phyloP scores from a whole-genome alignment of 2,329 filamentous ascomycete genomes.

The Neopestalotiopsis sp. region DNA sequence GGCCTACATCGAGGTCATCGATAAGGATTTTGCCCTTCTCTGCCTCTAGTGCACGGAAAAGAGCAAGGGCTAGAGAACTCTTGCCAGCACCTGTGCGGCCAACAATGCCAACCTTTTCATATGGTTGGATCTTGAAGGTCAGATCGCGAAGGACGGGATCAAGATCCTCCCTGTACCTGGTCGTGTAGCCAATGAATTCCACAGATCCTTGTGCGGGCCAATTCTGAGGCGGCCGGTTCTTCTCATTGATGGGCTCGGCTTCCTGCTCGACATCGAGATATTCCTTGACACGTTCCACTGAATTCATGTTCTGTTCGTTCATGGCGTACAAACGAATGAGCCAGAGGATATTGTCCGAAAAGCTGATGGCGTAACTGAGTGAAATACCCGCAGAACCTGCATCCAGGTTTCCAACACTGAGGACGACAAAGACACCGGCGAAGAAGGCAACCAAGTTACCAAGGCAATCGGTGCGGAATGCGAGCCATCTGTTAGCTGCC shows the following conservation, averaged over 20 bases:
- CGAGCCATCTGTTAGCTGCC: conserved; percentile 96
- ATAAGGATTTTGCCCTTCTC: conserved; percentile 89
- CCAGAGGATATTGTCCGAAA: conserved; percentile 97
- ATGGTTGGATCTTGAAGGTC: conserved; percentile 83
- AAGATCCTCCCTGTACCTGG: conserved; percentile 85
- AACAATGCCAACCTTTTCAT: conserved; percentile 95
- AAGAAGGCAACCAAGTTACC: conserved; percentile 94
- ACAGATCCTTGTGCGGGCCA: conserved; percentile 90
- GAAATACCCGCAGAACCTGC: conserved; percentile 92
- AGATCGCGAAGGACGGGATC: conserved; percentile 85
- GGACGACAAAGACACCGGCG: conserved; percentile 87
- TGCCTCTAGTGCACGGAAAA: conserved; percentile 93
- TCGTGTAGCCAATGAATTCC: conserved; percentile 88
- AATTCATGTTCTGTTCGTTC: conserved; percentile 99
- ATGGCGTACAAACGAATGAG: conserved; percentile 90
- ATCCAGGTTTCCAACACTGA: conserved; percentile 83
- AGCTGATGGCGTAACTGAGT: conserved; percentile 93
- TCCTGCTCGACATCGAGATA: conserved; percentile 97
- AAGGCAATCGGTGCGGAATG: conserved; percentile 87
- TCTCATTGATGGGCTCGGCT: conserved; percentile 76
- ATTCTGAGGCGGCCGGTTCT: conserved; percentile 75
- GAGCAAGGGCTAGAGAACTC: conserved; percentile 88
- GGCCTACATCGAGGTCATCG: conserved; percentile 87
- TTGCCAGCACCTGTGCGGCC: conserved; percentile 96
- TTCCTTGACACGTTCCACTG: conserved; percentile 95